Percentiles rank a stretch among this genome's conserved stretches.
phyloP scores from a whole-genome alignment of 148 eudicot genomes.

The Silene uniflora region DNA sequence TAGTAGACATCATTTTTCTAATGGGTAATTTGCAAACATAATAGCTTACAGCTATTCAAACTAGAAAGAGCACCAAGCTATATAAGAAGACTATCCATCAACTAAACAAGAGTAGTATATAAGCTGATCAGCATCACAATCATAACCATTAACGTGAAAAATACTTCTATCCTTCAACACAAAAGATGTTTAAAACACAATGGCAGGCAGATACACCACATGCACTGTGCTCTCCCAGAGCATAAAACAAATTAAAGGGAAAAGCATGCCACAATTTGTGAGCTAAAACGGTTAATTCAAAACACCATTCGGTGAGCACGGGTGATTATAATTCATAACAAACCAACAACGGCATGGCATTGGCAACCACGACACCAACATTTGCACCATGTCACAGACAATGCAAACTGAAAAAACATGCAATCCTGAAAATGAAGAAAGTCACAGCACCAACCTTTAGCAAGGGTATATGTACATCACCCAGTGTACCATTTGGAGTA shows the following conservation, averaged over 20 bases:
- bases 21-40: background rate
- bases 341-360: background rate
- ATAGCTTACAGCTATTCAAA: background rate
- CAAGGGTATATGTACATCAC: conserved; percentile 82
- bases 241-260: background rate
- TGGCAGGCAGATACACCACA: background rate
- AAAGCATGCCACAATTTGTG: background rate
- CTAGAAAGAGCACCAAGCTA: background rate
- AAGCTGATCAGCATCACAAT: background rate
- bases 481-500: conserved; percentile 70
- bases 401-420: conserved; percentile 1
- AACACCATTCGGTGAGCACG: background rate
- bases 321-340: background rate
- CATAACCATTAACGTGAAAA: background rate
- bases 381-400: conserved; percentile 5
- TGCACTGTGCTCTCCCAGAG: background rate
- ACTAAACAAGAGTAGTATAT: background rate
- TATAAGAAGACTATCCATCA: background rate
- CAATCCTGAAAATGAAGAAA: background rate
- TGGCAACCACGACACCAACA: background rate
- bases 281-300: background rate
- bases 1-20: background rate
- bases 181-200: no score
- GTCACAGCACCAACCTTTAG: conserved; percentile 64
- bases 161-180: background rate